phyloP scores from a whole-genome alignment of 495 filamentous ascomycete genomes.

The Talaromyces trachyspermus region DNA sequence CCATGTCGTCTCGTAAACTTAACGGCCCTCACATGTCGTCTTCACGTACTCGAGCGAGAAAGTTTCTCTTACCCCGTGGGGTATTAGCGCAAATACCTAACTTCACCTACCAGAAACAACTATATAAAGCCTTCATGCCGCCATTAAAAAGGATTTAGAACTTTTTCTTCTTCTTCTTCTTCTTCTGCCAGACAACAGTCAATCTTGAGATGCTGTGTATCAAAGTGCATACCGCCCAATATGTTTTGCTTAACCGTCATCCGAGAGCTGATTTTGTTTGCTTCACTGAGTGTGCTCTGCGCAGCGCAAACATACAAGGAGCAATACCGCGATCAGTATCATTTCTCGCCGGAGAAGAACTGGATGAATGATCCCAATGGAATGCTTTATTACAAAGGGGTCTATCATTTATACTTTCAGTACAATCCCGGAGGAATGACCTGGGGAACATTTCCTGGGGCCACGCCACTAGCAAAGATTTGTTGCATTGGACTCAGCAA shows the following conservation, averaged over 20 bases:
- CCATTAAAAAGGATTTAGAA: not conserved
- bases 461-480: conserved; percentile 43
- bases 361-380: conserved; percentile 56
- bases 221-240: not conserved
- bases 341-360: conserved; percentile 41
- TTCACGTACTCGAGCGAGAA: not conserved
- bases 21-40: not conserved
- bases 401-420: conserved; percentile 51
- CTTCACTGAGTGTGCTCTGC: not conserved
- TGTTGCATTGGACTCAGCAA: conserved; percentile 49
- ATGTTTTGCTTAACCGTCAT: not conserved
- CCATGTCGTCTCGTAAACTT: not conserved
- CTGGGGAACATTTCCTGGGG: conserved; percentile 50
- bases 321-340: conserved; percentile 35
- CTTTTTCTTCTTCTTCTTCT: too few relatives aligned
- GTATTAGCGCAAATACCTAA: not conserved
- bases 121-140: not conserved
- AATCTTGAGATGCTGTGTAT: not conserved
- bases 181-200: not conserved
- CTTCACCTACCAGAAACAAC: not conserved
- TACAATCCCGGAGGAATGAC: conserved; percentile 38
- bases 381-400: conserved; percentile 39
- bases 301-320: conserved; percentile 25
- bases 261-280: not conserved
- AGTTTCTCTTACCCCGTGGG: not conserved